phyloP scores from a whole-genome alignment of 345 rosid genomes.

The Turritis glabra region DNA sequence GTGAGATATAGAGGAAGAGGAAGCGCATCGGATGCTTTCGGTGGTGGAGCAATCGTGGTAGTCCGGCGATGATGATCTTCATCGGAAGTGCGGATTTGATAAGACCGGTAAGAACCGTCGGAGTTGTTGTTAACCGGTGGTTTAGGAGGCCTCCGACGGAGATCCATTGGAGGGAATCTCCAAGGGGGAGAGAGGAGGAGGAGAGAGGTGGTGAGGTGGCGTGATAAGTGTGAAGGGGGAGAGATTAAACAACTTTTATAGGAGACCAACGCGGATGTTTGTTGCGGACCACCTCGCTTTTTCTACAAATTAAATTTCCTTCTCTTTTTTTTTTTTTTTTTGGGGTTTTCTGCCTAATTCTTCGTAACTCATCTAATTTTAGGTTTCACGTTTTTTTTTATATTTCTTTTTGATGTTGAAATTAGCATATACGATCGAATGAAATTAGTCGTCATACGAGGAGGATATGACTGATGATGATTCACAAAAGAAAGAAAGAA shows the following conservation, averaged over 20 bases:
- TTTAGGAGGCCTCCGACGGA: constrained; percentile 49
- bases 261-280: constrained; percentile 23
- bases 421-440: not conserved
- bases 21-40: constrained; percentile 78
- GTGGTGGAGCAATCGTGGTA: constrained; percentile 26
- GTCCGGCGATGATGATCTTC: not conserved
- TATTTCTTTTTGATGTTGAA: not conserved
- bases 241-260: constrained; percentile 25
- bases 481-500: too few relatives aligned
- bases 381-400: not conserved
- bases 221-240: constrained; percentile 35
- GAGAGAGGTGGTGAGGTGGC: constrained; percentile 19
- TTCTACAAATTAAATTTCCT: not conserved
- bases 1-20: constrained; percentile 79
- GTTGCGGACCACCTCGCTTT: constrained; percentile 2
- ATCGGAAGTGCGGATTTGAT: not conserved
- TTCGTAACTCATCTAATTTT: constrained; percentile 12
- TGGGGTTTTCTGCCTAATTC: not conserved
- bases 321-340: not conserved
- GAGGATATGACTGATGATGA: not conserved
- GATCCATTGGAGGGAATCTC: constrained; percentile 48
- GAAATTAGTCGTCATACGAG: not conserved
- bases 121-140: constrained; percentile 14
- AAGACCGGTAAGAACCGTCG: constrained; percentile 8
- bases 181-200: not conserved